A percentile compares a stretch with the other conserved stretches of the same genome.
phyloP scores from a whole-genome alignment of 257 asterid species.

The Rehmannia glutinosa region DNA sequence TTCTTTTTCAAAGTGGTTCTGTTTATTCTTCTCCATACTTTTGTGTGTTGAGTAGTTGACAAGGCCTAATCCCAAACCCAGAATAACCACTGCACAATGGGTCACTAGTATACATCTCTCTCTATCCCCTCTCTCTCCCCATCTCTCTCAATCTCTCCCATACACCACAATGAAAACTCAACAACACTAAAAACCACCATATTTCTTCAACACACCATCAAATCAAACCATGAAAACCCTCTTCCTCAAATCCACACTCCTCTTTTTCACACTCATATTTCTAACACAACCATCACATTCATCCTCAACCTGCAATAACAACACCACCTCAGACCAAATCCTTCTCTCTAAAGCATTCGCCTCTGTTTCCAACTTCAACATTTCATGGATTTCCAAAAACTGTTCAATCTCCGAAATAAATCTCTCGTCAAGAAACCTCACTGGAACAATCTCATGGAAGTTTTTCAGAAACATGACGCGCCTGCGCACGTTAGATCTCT shows the following conservation, averaged over 20 bases:
- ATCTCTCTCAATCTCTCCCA: background rate
- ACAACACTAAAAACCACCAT: background rate
- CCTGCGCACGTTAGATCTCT: constrained; percentile 67
- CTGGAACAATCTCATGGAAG: constrained; percentile 73
- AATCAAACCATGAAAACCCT: constrained; percentile 36
- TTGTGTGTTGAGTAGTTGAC: constrained; percentile 14
- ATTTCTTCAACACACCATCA: background rate
- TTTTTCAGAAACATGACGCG: constrained; percentile 52
- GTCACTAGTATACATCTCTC: background rate
- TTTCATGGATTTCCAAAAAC: constrained; percentile 40
- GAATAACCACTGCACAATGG: background rate
- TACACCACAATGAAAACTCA: constrained; percentile 1
- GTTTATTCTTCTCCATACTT: constrained; percentile 12
- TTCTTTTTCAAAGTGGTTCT: constrained; percentile 10
- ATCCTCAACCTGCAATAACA: constrained; percentile 38
- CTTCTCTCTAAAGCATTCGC: constrained; percentile 60
- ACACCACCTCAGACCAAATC: constrained; percentile 36
- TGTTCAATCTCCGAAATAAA: constrained; percentile 34
- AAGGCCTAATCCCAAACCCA: too few relatives aligned
- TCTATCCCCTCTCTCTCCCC: background rate
- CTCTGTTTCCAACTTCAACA: constrained; percentile 65
- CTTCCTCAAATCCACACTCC: constrained; percentile 26
- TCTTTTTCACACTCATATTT: constrained; percentile 30
- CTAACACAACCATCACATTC: constrained; percentile 36
- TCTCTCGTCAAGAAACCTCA: constrained; percentile 60